phyloP scores from a whole-genome alignment of 139 green algal species.

The Ostreobium quekettii region DNA sequence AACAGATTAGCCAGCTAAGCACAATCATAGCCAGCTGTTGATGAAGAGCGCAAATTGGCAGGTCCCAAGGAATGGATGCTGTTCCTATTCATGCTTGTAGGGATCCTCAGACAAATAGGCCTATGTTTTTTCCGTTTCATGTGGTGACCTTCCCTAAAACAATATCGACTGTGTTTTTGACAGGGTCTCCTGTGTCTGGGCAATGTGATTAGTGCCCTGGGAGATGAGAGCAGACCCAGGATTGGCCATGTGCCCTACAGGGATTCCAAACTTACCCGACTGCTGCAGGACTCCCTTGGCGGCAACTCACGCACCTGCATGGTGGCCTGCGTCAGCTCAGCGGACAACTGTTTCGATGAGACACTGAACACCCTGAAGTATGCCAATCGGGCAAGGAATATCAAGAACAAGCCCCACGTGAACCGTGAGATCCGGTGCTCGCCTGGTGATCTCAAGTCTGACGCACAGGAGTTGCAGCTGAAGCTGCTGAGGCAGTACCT shows the following conservation, averaged over 20 bases:
- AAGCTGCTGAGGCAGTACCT: slow-evolving; percentile 24
- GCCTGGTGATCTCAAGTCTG: slow-evolving; percentile 4
- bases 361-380: slow-evolving; percentile 50
- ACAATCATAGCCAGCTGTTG: no score
- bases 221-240: slow-evolving; percentile 25
- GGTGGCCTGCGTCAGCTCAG: slow-evolving; percentile 33
- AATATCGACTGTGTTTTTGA: no score
- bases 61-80: no score
- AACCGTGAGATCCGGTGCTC: slow-evolving; percentile 4
- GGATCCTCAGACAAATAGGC: no score
- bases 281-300: slow-evolving; percentile 51
- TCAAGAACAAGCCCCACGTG: slow-evolving; percentile 38
- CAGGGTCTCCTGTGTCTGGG: slow-evolving; percentile 49
- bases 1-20: no score
- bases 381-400: slow-evolving; percentile 34
- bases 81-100: no score
- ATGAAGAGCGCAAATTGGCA: no score
- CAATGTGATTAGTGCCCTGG: slow-evolving; percentile 52
- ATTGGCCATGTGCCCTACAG: slow-evolving; percentile 50
- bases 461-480: slow-evolving; percentile 8
- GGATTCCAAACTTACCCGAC: slow-evolving; percentile 51
- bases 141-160: no score
- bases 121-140: no score
- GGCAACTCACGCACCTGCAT: slow-evolving; percentile 43
- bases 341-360: slow-evolving; percentile 35